phyloP scores from a whole-genome alignment of 768 basidiomycete genomes.

The Trametes gibbosa region DNA sequence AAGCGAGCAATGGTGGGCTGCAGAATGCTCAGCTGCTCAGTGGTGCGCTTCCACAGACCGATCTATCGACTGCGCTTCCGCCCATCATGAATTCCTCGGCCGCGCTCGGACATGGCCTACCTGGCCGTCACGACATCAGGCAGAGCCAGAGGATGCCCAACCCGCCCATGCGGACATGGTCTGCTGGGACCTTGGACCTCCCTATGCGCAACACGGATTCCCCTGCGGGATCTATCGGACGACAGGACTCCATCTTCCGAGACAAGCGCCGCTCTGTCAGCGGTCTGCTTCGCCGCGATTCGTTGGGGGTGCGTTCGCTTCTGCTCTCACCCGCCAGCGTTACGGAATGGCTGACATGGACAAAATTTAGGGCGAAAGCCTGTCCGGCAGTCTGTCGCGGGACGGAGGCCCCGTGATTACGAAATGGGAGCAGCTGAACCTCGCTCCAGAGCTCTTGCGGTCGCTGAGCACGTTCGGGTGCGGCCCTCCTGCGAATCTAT shows the following conservation, averaged over 20 bases:
- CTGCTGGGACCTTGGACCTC: slow-evolving; percentile 75
- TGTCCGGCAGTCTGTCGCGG: slow-evolving; percentile 49
- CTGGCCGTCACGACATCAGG: slow-evolving; percentile 64
- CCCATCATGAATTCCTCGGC: slow-evolving; percentile 22
- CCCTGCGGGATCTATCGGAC: slow-evolving; percentile 31
- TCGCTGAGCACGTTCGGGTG: slow-evolving; percentile 94
- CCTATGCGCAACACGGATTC: slow-evolving; percentile 54
- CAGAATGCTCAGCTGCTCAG: slow-evolving; percentile 28
- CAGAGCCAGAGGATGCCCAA: slow-evolving; percentile 60
- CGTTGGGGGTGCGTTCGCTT: slow-evolving; percentile 56
- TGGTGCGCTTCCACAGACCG: slow-evolving; percentile 34
- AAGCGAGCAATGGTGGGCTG: slow-evolving; percentile 35
- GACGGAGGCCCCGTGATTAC: slow-evolving; percentile 80
- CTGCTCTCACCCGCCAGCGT: slow-evolving; percentile 4
- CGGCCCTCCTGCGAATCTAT: slow-evolving; percentile 30
- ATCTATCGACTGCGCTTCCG: slow-evolving; percentile 28
- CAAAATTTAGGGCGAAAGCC: slow-evolving; percentile 46
- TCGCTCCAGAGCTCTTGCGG: slow-evolving; percentile 83
- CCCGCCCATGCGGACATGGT: slow-evolving; percentile 80
- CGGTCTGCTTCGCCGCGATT: slow-evolving; percentile 69
- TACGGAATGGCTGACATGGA: neutral
- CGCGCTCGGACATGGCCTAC: slow-evolving; percentile 55
- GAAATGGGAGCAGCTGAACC: slow-evolving; percentile 92
- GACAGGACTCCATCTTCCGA: slow-evolving; percentile 43
- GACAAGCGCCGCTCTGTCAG: slow-evolving; percentile 79